Percentiles rank a stretch among this genome's conserved stretches.
phyloP scores from a whole-genome alignment of 1,284 basidiomycete genomes.

The Sanghuangporus sanghuang region DNA sequence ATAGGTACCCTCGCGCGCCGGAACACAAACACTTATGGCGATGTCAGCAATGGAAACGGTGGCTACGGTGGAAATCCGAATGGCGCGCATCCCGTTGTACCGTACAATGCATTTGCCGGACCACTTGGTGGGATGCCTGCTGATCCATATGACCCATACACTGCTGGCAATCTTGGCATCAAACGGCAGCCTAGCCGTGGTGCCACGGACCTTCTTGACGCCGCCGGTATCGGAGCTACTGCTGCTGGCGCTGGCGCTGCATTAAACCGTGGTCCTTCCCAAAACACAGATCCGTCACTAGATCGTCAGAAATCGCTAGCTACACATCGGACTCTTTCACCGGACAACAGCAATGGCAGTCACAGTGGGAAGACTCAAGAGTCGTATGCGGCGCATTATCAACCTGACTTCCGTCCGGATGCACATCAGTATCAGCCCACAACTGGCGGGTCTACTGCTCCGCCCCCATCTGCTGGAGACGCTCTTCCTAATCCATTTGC shows the following conservation, averaged over 20 bases:
- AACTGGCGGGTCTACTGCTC: conserved; percentile 18
- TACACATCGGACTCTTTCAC: conserved; percentile 9
- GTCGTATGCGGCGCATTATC: conserved; percentile 25
- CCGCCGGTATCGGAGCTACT: conserved; percentile 16
- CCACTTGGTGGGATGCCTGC: conserved; percentile 26
- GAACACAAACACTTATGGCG: conserved; percentile 2
- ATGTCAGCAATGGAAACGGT: neutral
- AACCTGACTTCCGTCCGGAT: conserved; percentile 15
- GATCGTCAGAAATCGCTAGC: conserved; percentile 4
- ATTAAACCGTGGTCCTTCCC: conserved; percentile 15
- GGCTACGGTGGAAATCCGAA: conserved; percentile 17
- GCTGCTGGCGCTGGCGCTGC: conserved; percentile 4
- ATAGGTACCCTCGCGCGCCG: conserved; percentile 24
- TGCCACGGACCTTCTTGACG: conserved; percentile 26
- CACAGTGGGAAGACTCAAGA: conserved; percentile 24
- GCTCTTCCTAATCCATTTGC: conserved; percentile 16
- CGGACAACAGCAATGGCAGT: conserved; percentile 12
- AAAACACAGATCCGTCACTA: conserved; percentile 6
- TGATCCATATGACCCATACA: conserved; percentile 20
- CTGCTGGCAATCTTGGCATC: conserved; percentile 18
- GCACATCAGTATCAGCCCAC: conserved; percentile 18
- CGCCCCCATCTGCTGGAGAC: conserved; percentile 10
- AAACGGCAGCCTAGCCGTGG: conserved; percentile 16
- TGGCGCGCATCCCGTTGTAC: conserved; percentile 24
- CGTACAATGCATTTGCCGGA: conserved; percentile 32